A percentile compares a stretch with the other conserved stretches of the same genome.
phyloP scores from a whole-genome alignment of 1,284 basidiomycete species.

The Irpex rosettiformis region DNA sequence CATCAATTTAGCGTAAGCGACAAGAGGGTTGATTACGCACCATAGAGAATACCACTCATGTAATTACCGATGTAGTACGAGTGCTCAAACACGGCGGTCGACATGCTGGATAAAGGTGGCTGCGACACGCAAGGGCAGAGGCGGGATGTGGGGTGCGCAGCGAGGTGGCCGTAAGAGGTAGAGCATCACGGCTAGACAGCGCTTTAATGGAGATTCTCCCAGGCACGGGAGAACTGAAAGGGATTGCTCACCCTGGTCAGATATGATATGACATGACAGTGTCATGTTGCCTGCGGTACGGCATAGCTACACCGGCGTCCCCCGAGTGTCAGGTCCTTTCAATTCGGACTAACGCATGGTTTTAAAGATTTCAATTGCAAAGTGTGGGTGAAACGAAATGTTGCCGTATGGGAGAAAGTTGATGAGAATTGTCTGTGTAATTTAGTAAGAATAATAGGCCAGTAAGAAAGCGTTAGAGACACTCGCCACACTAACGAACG shows the following conservation, averaged over 20 bases:
- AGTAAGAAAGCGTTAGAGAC: too few species aligned
- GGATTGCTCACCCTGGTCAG: not conserved
- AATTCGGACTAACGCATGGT: not conserved
- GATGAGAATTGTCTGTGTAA: too few species aligned
- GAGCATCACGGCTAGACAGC: not conserved
- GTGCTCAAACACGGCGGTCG: slow-evolving; percentile 20
- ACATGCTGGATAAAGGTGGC: slow-evolving; percentile 7
- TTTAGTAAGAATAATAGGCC: too few species aligned
- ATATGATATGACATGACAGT: not conserved
- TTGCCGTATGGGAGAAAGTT: not conserved
- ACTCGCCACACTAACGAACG: too few species aligned
- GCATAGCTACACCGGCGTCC: not conserved
- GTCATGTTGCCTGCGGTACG: not conserved
- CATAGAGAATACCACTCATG: slow-evolving; percentile 24
- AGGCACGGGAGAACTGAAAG: not conserved
- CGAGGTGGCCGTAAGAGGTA: not conserved
- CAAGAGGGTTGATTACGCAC: slow-evolving; percentile 10
- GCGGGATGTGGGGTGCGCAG: not conserved
- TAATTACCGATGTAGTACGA: slow-evolving; percentile 24
- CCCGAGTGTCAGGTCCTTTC: not conserved
- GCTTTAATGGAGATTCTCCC: not conserved
- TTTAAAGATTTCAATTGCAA: not conserved
- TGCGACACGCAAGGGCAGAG: not conserved
- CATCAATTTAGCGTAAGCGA: not conserved
- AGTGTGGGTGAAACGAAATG: not conserved